These are phyloP conservation scores for Aspergillus intermedius DNA, from an alignment of 2,329 filamentous ascomycete genomes.

Conservation along the genomic window DNA sequence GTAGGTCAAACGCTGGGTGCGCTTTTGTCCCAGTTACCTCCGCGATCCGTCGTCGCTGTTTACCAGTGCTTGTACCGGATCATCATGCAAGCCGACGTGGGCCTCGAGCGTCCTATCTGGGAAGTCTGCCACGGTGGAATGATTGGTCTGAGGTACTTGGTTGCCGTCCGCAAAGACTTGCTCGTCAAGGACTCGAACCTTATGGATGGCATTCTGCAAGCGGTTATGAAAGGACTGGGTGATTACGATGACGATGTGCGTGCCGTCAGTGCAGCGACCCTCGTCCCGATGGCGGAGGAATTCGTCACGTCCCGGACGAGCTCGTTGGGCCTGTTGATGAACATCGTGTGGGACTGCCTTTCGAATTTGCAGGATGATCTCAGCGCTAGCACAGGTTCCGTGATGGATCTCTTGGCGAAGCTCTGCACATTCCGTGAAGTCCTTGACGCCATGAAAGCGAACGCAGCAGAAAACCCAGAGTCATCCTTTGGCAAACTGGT, in stretches of 20 bases:
- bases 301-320: slow-evolving; percentile 78
- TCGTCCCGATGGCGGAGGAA: slow-evolving; percentile 93
- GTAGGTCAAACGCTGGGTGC: slow-evolving; percentile 91
- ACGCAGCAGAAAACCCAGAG: slow-evolving; percentile 73
- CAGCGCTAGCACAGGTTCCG: slow-evolving; percentile 92
- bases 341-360: slow-evolving; percentile 95
- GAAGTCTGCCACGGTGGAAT: slow-evolving; percentile 96
- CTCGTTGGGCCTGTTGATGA: slow-evolving; percentile 74
- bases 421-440: slow-evolving; percentile 93
- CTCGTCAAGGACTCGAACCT: slow-evolving; percentile 75
- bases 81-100: slow-evolving; percentile 82
- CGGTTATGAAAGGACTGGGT: slow-evolving; percentile 89
- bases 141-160: slow-evolving; percentile 91
- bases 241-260: slow-evolving; percentile 93
- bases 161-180: slow-evolving; percentile 88
- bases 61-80: slow-evolving; percentile 81
- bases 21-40: slow-evolving; percentile 74
- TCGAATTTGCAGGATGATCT: slow-evolving; percentile 95
- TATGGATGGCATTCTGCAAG: slow-evolving; percentile 85
- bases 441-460: slow-evolving; percentile 85
- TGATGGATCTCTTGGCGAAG: slow-evolving; percentile 96
- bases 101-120: slow-evolving; percentile 71
- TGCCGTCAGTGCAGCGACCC: slow-evolving; percentile 91
- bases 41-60: slow-evolving; percentile 71
- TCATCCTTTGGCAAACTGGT: slow-evolving; percentile 90